A percentile compares a stretch with the other conserved stretches of the same genome.
These are phyloP conservation scores for Mucor racemosus DNA, from an alignment of 371 early-diverging fungal species.

Conservation along the genomic window DNA sequence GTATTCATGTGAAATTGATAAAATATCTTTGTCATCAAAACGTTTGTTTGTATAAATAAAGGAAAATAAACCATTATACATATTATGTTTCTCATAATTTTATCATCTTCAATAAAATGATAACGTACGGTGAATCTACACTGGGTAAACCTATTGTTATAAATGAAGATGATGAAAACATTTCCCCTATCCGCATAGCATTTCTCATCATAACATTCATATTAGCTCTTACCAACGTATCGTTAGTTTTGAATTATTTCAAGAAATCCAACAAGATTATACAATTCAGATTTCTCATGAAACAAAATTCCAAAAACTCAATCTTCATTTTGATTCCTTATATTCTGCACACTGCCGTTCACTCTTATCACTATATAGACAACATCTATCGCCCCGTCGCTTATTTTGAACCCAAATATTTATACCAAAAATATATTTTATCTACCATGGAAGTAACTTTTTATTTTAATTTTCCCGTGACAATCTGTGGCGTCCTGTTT, in stretches of 20 bases:
- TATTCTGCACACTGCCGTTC: slow-evolving; percentile 1
- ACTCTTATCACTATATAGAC: slow-evolving; percentile 7
- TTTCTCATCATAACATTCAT: neutral
- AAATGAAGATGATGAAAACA: slow-evolving; percentile 1
- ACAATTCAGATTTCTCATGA: neutral
- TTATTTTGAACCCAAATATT: slow-evolving; percentile 13
- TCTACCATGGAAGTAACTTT: slow-evolving; percentile 12
- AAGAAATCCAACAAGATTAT: neutral
- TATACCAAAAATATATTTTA: slow-evolving; percentile 12
- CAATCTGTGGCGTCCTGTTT: slow-evolving; percentile 6
- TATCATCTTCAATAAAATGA: slow-evolving; percentile 3
- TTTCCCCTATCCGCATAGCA: neutral
- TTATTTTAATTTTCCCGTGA: slow-evolving; percentile 13
- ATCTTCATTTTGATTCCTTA: neutral
- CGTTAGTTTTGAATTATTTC: neutral
- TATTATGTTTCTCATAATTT: neutral
- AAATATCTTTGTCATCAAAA: too few relatives aligned
- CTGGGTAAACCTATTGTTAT: slow-evolving; percentile 6
- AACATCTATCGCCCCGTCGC: slow-evolving; percentile 9
- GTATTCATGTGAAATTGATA: too few relatives aligned
- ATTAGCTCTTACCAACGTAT: neutral
- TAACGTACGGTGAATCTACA: slow-evolving; percentile 9
- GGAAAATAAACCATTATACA: too few relatives aligned
- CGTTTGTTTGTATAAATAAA: too few relatives aligned
- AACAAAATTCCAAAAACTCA: neutral